A percentile compares a stretch with the other conserved stretches of the same genome.
phyloP scores from a whole-genome alignment of 768 basidiomycete species.

The Panellus pusillus region DNA sequence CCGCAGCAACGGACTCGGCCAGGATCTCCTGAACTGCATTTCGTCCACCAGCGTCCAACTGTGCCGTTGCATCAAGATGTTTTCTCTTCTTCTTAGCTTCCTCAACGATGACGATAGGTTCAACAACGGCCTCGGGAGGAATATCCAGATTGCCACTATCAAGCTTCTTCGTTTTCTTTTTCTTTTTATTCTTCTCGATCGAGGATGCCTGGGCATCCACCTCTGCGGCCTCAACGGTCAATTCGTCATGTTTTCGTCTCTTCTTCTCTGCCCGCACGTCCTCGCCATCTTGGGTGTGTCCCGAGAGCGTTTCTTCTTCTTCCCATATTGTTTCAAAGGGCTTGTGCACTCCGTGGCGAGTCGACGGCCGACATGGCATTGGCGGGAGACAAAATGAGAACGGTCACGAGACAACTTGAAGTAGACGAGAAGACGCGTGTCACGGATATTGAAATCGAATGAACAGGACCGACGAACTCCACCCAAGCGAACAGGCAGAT shows the following conservation, averaged over 20 bases:
- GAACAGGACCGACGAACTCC: too few relatives aligned
- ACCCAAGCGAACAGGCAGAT: too few relatives aligned
- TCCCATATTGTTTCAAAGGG: slow-evolving; percentile 30
- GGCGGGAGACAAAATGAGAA: not conserved
- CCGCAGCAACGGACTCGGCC: not conserved
- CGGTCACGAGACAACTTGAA: slow-evolving; percentile 3
- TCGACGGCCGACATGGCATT: slow-evolving; percentile 6
- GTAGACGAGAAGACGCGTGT: too few relatives aligned
- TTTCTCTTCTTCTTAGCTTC: slow-evolving; percentile 28
- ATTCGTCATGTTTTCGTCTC: slow-evolving; percentile 33
- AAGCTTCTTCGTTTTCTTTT: slow-evolving; percentile 36
- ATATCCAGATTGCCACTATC: slow-evolving; percentile 25
- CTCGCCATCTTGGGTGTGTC: slow-evolving; percentile 5
- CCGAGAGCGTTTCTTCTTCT: slow-evolving; percentile 35
- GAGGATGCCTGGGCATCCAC: slow-evolving; percentile 23
- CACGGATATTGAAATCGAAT: too few relatives aligned
- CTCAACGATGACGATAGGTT: not conserved
- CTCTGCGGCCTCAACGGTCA: slow-evolving; percentile 1
- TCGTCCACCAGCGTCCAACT: not conserved
- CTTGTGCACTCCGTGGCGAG: too few relatives aligned
- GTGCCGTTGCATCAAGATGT: slow-evolving; percentile 1
- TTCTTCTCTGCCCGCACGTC: not conserved
- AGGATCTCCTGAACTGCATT: not conserved
- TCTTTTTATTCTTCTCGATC: slow-evolving; percentile 21
- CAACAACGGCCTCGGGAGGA: not conserved